phyloP scores from a whole-genome alignment of 2,329 filamentous ascomycete species.

The Coniochaeta sp. region DNA sequence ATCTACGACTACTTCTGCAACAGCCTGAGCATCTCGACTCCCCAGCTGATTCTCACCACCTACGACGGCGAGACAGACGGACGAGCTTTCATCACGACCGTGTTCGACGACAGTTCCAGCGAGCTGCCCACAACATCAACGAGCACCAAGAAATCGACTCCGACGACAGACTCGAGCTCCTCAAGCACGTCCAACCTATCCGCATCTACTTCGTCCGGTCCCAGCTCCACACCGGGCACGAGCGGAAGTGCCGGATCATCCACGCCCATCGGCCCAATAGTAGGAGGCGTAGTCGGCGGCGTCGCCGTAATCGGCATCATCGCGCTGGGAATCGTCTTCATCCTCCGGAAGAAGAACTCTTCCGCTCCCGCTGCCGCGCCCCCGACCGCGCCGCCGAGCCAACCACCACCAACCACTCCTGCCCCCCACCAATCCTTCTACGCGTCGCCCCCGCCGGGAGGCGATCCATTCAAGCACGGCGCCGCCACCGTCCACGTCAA shows the following conservation, averaged over 20 bases:
- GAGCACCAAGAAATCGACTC: neutral
- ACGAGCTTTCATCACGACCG: constrained; percentile 19
- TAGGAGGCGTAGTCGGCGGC: constrained; percentile 29
- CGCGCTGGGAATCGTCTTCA: constrained; percentile 21
- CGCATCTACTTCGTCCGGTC: neutral
- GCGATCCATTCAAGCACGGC: neutral
- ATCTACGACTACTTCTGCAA: constrained; percentile 39
- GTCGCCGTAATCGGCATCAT: constrained; percentile 23
- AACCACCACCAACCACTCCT: neutral
- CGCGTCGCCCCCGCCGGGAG: neutral
- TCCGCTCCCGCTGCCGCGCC: neutral
- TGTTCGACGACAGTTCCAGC: constrained; percentile 1
- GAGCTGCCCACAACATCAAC: neutral
- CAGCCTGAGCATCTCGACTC: constrained; percentile 20
- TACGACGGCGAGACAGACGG: constrained; percentile 27
- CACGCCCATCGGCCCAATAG: constrained; percentile 26
- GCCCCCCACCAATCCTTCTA: neutral
- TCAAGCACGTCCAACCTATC: constrained; percentile 14
- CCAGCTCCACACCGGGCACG: constrained; percentile 4
- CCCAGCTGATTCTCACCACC: constrained; percentile 31
- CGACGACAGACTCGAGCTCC: constrained; percentile 5
- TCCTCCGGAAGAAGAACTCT: constrained; percentile 16
- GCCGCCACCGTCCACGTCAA: neutral
- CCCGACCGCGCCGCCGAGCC: neutral
- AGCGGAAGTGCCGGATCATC: constrained; percentile 4